Base-by-base conservation (phyloP, 2,329 filamentous ascomycete species). In the Alternaria ventricosa region DNA sequence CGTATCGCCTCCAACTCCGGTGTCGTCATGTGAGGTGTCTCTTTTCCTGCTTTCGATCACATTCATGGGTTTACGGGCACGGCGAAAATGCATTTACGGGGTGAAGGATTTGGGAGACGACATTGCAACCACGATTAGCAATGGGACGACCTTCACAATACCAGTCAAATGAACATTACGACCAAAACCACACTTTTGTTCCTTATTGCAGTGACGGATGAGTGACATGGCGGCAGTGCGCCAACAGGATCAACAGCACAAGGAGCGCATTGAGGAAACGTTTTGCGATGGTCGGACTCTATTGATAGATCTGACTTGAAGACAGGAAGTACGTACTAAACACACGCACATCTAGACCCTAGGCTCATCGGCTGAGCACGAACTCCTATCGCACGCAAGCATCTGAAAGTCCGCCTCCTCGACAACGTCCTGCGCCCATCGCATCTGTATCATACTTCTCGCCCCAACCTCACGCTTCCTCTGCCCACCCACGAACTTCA, bases 1-100 rank as follows among this genome's bases (percentile, higher is more conserved):
- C 95, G 95, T 97, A 98, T 98, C 86, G 96, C 96, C 85, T 94
- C 90, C 89, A 99, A 99, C 92, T 97, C 95, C 69, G 96, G 96
- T 90, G 96, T 99, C 82, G 96, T 99, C 84, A 99, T 99, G 96
- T 99, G 93, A 97, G 72, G 73, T 74, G 70, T 79, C 71, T 77
- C 70, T 76, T 79, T 79, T 79, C 71, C 72, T 72, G 73, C 75
- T 78, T 67, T 67, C 72, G 78, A 76, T 76, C 74, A 77, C 71
- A 74, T 77, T 78, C 71, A 77, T 75, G 76, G 77, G 75, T 78
- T 70, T 71, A 75, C 69, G 71, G 77, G 71, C 74, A 78, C 75
- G 76, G 76, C 77, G 76, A 79, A 74, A 79, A 78, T 78, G 76
- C 76, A 79, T 79, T 77, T 72, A 76, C 72, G 72, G 76, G 75